Evolutionary conservation across 1,139 yeast genomes (phyloP).

Genomic region (Saccharomyces hybrid): DNA sequence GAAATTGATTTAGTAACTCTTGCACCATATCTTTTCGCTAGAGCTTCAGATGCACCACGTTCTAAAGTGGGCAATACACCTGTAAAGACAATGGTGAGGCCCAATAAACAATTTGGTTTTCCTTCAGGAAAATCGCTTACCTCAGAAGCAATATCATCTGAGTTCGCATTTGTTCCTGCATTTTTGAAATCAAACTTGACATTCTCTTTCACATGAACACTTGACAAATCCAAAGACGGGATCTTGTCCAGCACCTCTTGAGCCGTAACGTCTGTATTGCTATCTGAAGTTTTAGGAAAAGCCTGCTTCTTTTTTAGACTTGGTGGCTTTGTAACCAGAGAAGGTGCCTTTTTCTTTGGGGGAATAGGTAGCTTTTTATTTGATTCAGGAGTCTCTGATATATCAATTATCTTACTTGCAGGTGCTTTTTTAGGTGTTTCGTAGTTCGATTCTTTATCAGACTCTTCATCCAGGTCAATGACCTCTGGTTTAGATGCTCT

Average conservation of each 20-base stretch:
- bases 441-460: conserved; percentile 8
- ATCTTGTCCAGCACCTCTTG: conserved; percentile 28
- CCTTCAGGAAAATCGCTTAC: conserved; percentile 50
- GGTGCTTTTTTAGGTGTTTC: not conserved
- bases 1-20: conserved; percentile 82
- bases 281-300: not conserved
- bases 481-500: conserved; percentile 14
- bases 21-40: conserved; percentile 89
- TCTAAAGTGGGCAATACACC: conserved; percentile 78
- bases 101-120: conserved; percentile 72
- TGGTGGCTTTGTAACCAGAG: not conserved
- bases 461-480: conserved; percentile 23
- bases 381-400: not conserved
- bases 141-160: conserved; percentile 11
- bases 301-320: not conserved
- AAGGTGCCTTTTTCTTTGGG: conserved; percentile 1
- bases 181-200: conserved; percentile 23
- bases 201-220: conserved; percentile 29
- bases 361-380: not conserved
- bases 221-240: conserved; percentile 29
- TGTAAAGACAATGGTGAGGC: conserved; percentile 87
- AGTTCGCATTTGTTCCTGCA: conserved; percentile 7
- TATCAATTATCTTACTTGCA: not conserved
- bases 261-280: conserved; percentile 14
- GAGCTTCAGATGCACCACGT: conserved; percentile 63